Evolutionary conservation across 2,329 filamentous ascomycete species (phyloP), one percentile per base, ranked within the genome.

Genomic region (Alternaria consortialis): DNA sequence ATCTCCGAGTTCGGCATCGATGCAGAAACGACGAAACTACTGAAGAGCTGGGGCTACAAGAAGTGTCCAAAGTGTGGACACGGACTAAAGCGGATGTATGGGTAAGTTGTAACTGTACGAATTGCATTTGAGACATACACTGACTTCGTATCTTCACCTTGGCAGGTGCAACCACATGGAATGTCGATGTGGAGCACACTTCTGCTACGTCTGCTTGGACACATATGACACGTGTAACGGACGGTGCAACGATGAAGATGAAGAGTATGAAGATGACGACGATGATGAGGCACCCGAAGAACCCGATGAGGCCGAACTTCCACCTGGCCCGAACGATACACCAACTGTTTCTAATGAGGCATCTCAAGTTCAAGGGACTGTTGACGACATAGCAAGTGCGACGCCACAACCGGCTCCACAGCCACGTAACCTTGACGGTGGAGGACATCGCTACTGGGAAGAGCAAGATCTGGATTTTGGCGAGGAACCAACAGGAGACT

Each of bases 111-210:
- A 80, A 40, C 17, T 40, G 4, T 23, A 11, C 9, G 5, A 23
- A 23, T 9, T 23, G 5, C 8, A 12, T 23, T 5, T 23, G 9
- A 20, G 9, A 40, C 37, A 23, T 23, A 23, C 11, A 20, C 37
- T 40, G 17, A 40, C 37, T 40, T 40, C 9, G 9, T 23, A 23
- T 17, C 9, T n/a, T 8, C 11, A 2, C 12, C 5, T 5, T 12
- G 23, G 37, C 20, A 20, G 84, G 7, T 86, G 84, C 65, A 68
- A 71, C 34, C 81, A 84, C 51, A 81, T 86, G 65, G 70, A 78
- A 53, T 86, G 84, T 58, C 71, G 75, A 13, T 86, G 84, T 56
- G 83, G 83, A 12, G 81, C 81, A 8, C 79, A 84, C 52, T 86
- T 81, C 71, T 86, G 84, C 69, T 86, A 81, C 77, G 64, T 67